These are phyloP conservation scores for Fusarium robinianum DNA, from an alignment of 2,329 filamentous ascomycete genomes.

Conservation along the genomic window DNA sequence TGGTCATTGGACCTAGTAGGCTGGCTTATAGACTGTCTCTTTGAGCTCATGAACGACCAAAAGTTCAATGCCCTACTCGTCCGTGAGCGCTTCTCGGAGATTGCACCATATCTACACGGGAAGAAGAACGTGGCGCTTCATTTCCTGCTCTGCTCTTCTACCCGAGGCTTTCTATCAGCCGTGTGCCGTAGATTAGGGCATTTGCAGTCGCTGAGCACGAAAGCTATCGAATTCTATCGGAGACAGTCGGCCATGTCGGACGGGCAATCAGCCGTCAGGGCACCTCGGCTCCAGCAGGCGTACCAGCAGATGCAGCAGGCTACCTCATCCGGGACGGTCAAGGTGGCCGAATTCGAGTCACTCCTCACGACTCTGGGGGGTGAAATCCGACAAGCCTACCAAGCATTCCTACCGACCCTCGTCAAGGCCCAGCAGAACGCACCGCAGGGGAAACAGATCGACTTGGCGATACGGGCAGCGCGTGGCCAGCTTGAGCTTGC, in stretches of 20 bases:
- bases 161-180: conserved; percentile 72
- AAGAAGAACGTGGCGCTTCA: conserved; percentile 64
- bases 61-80: conserved; percentile 57
- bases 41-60: conserved; percentile 57
- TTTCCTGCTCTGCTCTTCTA: conserved; percentile 72
- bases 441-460: conserved; percentile 49
- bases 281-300: conserved; percentile 59
- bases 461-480: conserved; percentile 50
- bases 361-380: conserved; percentile 56
- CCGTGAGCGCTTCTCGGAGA: conserved; percentile 52
- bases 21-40: conserved; percentile 64
- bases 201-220: conserved; percentile 55
- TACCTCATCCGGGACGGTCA: conserved; percentile 57
- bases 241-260: conserved; percentile 48
- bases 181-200: conserved; percentile 67
- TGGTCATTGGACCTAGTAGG: conserved; percentile 77
- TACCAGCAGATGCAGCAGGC: conserved; percentile 60
- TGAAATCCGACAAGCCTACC: conserved; percentile 58
- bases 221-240: conserved; percentile 57
- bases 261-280: conserved; percentile 44
- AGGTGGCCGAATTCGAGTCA: conserved; percentile 64
- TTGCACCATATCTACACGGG: conserved; percentile 56
- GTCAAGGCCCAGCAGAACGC: conserved; percentile 54
- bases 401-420: conserved; percentile 49
- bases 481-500: conserved; percentile 56